These are phyloP conservation scores for Kodamaea nitidulidarum DNA, from an alignment of 805 yeast species.

Conservation along the genomic window DNA sequence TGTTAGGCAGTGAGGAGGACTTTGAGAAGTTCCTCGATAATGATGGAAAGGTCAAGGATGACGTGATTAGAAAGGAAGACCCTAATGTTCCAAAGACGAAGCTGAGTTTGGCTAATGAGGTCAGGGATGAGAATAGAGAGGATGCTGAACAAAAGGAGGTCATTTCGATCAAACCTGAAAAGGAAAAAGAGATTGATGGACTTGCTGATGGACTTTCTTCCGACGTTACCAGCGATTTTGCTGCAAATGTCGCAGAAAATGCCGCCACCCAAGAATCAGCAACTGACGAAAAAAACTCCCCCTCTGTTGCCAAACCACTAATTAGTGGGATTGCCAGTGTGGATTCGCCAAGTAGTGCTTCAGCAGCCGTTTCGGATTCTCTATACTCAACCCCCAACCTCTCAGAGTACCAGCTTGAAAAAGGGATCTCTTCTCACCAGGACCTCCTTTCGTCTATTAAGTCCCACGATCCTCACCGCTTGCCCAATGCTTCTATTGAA, in stretches of 20 bases:
- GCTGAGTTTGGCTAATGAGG: not conserved
- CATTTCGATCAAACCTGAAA: not conserved
- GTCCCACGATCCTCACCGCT: slow-evolving; percentile 33
- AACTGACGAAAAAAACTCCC: no score
- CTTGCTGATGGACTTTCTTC: no score
- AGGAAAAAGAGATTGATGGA: no score
- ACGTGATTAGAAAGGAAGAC: slow-evolving; percentile 22
- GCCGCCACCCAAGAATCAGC: no score
- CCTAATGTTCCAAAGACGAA: not conserved
- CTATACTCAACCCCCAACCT: slow-evolving; percentile 43
- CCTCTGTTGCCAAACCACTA: no score
- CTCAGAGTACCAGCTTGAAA: slow-evolving; percentile 41
- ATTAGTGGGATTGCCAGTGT: no score
- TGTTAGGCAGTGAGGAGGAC: slow-evolving; percentile 48
- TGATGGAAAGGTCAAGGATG: slow-evolving; percentile 50
- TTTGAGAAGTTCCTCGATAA: slow-evolving; percentile 51
- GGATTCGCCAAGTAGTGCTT: not conserved
- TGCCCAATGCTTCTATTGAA: slow-evolving; percentile 14
- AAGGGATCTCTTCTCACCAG: slow-evolving; percentile 35
- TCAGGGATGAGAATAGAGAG: no score
- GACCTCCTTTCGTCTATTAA: slow-evolving; percentile 33
- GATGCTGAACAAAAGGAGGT: no score
- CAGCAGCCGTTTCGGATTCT: slow-evolving; percentile 13
- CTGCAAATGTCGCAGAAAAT: no score
- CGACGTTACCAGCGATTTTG: no score